A percentile compares a stretch with the other conserved stretches of the same genome.
These are phyloP conservation scores for Zygoascus sp. DNA, from an alignment of 1,139 yeast genomes.

Conservation along the genomic window DNA sequence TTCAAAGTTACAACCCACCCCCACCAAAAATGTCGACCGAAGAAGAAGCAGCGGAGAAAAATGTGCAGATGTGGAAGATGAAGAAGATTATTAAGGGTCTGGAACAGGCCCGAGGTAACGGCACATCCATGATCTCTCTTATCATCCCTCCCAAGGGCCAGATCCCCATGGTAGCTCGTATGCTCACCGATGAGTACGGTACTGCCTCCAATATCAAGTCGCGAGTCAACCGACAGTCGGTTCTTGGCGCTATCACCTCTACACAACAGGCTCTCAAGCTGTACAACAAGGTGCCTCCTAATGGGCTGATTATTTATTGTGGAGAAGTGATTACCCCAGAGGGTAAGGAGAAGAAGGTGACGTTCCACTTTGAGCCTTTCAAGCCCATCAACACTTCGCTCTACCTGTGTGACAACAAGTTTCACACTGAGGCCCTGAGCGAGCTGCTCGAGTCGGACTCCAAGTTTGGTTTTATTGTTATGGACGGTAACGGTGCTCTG, in stretches of 20 bases:
- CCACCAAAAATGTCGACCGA: conserved; percentile 26
- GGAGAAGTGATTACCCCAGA: conserved; percentile 97
- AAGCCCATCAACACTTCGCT: conserved; percentile 96
- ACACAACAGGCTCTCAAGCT: conserved; percentile 94
- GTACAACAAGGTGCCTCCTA: conserved; percentile 83
- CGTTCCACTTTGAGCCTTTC: conserved; percentile 94
- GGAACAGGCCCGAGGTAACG: conserved; percentile 92
- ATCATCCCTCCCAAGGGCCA: conserved; percentile 93
- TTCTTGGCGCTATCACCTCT: conserved; percentile 92
- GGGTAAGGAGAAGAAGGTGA: conserved; percentile 93
- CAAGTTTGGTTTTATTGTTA: conserved; percentile 91
- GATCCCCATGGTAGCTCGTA: conserved; percentile 78
- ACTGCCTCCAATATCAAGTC: conserved; percentile 97
- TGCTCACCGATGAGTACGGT: conserved; percentile 97
- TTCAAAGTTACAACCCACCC: neutral
- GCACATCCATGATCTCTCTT: conserved; percentile 96
- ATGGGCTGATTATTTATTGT: conserved; percentile 93
- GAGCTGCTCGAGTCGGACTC: conserved; percentile 94
- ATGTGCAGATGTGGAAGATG: conserved; percentile 98
- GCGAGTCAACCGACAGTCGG: conserved; percentile 92
- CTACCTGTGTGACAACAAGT: conserved; percentile 94
- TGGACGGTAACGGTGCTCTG: conserved; percentile 98
- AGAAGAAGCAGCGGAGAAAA: conserved; percentile 54
- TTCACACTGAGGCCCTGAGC: conserved; percentile 94
- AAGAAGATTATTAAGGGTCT: conserved; percentile 72